phyloP scores from a whole-genome alignment of 2,329 filamentous ascomycete genomes.

The Verticillium isaacii region DNA sequence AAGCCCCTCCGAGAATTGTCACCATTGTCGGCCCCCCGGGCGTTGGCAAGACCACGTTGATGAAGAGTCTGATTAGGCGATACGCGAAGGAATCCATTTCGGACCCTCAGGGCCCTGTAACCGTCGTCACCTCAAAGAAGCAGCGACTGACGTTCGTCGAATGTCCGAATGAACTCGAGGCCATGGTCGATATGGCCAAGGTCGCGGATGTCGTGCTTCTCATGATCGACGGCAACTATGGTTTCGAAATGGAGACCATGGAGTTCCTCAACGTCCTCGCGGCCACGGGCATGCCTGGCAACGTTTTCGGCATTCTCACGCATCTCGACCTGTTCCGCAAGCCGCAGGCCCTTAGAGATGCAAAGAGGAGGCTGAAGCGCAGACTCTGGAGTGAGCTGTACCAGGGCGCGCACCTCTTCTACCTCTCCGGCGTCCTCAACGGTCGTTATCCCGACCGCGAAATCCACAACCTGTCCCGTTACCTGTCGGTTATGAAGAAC shows the following conservation, averaged over 20 bases:
- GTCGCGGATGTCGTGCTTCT: conserved; percentile 95
- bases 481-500: conserved; percentile 98
- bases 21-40: conserved; percentile 92
- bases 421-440: conserved; percentile 93
- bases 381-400: conserved; percentile 96
- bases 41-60: conserved; percentile 89
- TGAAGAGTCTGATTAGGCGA: conserved; percentile 89
- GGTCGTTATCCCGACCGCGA: conserved; percentile 95
- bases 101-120: conserved; percentile 85
- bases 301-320: conserved; percentile 94
- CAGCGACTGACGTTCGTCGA: conserved; percentile 93
- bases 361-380: conserved; percentile 95
- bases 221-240: conserved; percentile 98
- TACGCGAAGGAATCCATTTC: conserved; percentile 95
- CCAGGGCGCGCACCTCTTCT: conserved; percentile 94
- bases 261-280: conserved; percentile 93
- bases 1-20: conserved; percentile 88
- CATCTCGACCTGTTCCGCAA: conserved; percentile 95
- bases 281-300: conserved; percentile 96
- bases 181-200: conserved; percentile 96
- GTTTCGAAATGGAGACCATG: conserved; percentile 99
- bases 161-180: conserved; percentile 92
- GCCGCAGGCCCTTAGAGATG: conserved; percentile 82
- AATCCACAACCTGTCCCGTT: conserved; percentile 90
- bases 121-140: conserved; percentile 93